These are phyloP conservation scores for Verticillium zaregamsianum DNA, from an alignment of 2,329 filamentous ascomycete genomes.

Conservation along the genomic window DNA sequence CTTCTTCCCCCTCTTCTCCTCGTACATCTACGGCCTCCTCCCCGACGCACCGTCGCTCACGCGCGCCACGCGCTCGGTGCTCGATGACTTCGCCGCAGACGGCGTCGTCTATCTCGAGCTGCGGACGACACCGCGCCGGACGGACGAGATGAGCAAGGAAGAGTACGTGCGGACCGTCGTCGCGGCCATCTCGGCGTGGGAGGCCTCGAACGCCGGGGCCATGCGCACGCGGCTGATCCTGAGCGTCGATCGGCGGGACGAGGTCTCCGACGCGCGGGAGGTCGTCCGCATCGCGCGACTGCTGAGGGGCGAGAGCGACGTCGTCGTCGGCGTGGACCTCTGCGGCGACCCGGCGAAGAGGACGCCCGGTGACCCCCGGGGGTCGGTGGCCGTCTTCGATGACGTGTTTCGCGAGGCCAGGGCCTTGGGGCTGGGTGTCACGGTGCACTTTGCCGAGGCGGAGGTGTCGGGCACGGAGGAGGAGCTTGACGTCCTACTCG, in stretches of 20 bases:
- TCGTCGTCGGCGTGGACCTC: slow-evolving; percentile 65
- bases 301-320: slow-evolving; percentile 39
- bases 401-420: slow-evolving; percentile 56
- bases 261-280: slow-evolving; percentile 53
- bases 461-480: slow-evolving; percentile 47
- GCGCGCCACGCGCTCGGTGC: slow-evolving; percentile 61
- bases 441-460: slow-evolving; percentile 75
- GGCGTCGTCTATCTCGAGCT: slow-evolving; percentile 76
- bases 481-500: slow-evolving; percentile 62
- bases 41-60: slow-evolving; percentile 56
- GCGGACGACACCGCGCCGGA: slow-evolving; percentile 66
- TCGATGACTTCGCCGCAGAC: slow-evolving; percentile 63
- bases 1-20: slow-evolving; percentile 75
- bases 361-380: slow-evolving; percentile 51
- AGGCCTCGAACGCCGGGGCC: slow-evolving; percentile 24
- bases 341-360: slow-evolving; percentile 64
- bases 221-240: slow-evolving; percentile 67
- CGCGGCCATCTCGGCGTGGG: slow-evolving; percentile 53
- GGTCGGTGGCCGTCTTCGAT: slow-evolving; percentile 56
- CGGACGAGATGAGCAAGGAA: slow-evolving; percentile 50
- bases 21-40: slow-evolving; percentile 74
- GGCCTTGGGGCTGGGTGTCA: slow-evolving; percentile 53
- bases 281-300: slow-evolving; percentile 59
- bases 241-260: slow-evolving; percentile 67
- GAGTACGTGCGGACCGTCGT: slow-evolving; percentile 66